Base-by-base conservation (phyloP, 352 stramenopile species). In the Phytophthora tentaculata region DNA sequence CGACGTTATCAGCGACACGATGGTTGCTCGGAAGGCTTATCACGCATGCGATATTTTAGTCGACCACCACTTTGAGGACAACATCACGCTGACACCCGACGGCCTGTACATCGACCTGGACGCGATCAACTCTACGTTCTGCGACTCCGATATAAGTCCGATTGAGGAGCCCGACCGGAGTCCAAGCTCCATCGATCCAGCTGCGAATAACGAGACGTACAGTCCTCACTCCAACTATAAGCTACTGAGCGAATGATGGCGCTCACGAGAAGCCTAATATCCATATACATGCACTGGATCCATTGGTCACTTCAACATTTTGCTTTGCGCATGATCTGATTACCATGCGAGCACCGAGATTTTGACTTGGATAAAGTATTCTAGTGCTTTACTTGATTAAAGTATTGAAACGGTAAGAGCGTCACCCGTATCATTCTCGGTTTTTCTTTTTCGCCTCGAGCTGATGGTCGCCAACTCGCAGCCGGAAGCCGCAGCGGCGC, bases 21-120 rank as follows among this genome's bases (percentile, higher is more conserved):
- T 89, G 77, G 81, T 86, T 39, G 69, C 77, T 6, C 72, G 79
- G 2, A 90, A 87, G 56, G 73, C 79, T 6, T 88, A 90, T 37
- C 78, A 86, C 56, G 83, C 73, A 47, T 88, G 77, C 53, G 81
- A 90, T 51, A 73, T 90, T 14, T 69, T 88, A 10, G 77, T 88
- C 1, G 77, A 74, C 2, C 81, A 88, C 60, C 77, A 88, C 48
- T 90, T 90, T 49, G 70, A 82, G 7, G 77, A 90, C 64, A 87
- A 86, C 52, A 88, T 88, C 69, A 84, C 76, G 49, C 61, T 90
- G 17, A 68, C 79, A 0, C 43, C 71, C 0, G 79, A 90, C 13
- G 81, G 81, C 2, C 59, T 88, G 24, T 77, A 88, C 60, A 80
- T 90, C 35, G 79, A 90, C 52, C 28, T 90, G 23, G 73, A 79